These are phyloP conservation scores for Penicillium polonicum DNA, from an alignment of 2,329 filamentous ascomycete species.

Conservation along the genomic window DNA sequence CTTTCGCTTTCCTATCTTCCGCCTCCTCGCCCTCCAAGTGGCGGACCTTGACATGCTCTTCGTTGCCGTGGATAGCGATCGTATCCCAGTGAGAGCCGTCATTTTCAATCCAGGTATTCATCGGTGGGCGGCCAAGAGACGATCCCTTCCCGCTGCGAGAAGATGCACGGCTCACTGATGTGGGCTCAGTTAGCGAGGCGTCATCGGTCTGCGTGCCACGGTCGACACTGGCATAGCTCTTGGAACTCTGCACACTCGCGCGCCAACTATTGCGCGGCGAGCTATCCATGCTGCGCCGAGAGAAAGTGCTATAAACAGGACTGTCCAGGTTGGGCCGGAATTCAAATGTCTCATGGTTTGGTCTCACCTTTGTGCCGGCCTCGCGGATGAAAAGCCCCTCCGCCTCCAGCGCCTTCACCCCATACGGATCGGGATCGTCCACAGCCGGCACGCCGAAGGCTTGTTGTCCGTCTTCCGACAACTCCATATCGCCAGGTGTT, in stretches of 20 bases:
- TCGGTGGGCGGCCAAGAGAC: slow-evolving; percentile 9
- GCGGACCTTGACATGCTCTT: slow-evolving; percentile 10
- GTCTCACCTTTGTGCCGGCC: slow-evolving; percentile 73
- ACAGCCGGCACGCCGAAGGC: slow-evolving; percentile 74
- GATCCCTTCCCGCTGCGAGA: slow-evolving; percentile 34
- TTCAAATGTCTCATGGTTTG: slow-evolving; percentile 77
- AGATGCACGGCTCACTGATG: slow-evolving; percentile 36
- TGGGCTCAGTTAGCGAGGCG: slow-evolving; percentile 27
- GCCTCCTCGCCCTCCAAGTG: slow-evolving; percentile 9
- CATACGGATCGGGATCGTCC: slow-evolving; percentile 88
- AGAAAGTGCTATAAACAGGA: slow-evolving; percentile 60
- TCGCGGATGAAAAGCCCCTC: slow-evolving; percentile 87
- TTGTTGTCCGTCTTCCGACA: slow-evolving; percentile 38
- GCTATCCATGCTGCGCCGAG: slow-evolving; percentile 68
- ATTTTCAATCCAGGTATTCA: slow-evolving; percentile 22
- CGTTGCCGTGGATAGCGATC: slow-evolving; percentile 19
- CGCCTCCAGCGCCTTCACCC: slow-evolving; percentile 78
- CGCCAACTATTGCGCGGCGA: slow-evolving; percentile 62
- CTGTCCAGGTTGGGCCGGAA: slow-evolving; percentile 75
- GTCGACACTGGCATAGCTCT: slow-evolving; percentile 55
- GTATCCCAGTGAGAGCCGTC: slow-evolving; percentile 30
- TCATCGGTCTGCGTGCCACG: slow-evolving; percentile 70
- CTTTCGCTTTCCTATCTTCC: slow-evolving; percentile 14
- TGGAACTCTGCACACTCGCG: slow-evolving; percentile 65
- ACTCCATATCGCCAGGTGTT: slow-evolving; percentile 71